These are phyloP conservation scores for Pancytospora philotis DNA, from an alignment of 371 early-diverging fungal genomes.

Conservation along the genomic window DNA sequence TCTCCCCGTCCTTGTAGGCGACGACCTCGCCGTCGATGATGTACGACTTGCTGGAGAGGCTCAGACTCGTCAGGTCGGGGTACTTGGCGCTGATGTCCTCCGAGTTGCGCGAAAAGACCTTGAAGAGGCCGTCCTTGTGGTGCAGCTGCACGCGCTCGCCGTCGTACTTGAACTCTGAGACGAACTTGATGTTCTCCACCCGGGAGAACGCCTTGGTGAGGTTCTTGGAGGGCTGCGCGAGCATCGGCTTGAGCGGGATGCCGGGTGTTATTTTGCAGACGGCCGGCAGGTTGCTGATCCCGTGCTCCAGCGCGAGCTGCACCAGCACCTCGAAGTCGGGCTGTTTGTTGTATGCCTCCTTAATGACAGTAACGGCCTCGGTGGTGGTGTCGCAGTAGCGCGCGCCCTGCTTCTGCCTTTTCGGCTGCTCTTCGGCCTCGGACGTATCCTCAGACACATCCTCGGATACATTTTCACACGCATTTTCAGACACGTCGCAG, in stretches of 20 bases:
- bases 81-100: conserved; percentile 87
- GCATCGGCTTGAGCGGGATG: conserved; percentile 98
- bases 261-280: conserved; percentile 61
- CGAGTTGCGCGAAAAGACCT: conserved; percentile 82
- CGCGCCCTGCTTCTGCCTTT: not conserved
- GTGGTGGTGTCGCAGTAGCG: not conserved
- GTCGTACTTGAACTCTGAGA: conserved; percentile 98
- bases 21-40: conserved; percentile 97
- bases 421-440: not conserved
- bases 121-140: not conserved
- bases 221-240: conserved; percentile 92
- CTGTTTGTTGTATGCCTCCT: conserved; percentile 54
- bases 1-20: conserved; percentile 83
- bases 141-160: conserved; percentile 93
- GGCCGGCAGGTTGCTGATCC: conserved; percentile 58
- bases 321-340: conserved; percentile 54
- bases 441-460: not conserved
- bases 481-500: too few species aligned
- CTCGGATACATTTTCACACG: too few species aligned
- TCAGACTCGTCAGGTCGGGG: conserved; percentile 69
- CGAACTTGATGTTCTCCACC: conserved; percentile 62
- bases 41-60: conserved; percentile 66
- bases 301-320: conserved; percentile 60
- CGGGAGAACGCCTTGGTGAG: conserved; percentile 72
- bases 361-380: conserved; percentile 38